Evolutionary conservation across 148 eudicot species (phyloP).

Genomic region (Cornus controversa): DNA sequence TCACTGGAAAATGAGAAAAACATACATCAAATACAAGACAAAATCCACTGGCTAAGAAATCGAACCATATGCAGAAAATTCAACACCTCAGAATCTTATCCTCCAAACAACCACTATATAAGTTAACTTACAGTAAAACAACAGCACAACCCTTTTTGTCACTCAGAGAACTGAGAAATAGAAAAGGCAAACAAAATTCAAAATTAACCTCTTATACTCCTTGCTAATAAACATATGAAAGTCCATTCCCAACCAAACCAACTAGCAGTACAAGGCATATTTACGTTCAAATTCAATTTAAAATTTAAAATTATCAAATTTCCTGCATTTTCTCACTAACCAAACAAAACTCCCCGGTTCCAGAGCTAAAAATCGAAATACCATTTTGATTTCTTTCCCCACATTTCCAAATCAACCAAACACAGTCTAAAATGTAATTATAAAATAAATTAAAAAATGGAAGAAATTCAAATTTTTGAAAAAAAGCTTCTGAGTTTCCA

Average conservation of each 20-base stretch:
- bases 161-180: neutral
- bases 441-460: neutral
- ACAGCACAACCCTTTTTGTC: neutral
- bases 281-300: neutral
- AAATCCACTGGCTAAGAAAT: neutral
- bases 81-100: neutral
- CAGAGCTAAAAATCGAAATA: neutral
- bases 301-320: neutral
- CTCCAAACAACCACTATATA: neutral
- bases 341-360: neutral
- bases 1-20: neutral
- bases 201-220: neutral
- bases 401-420: slow-evolving; percentile 6
- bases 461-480: too few species aligned
- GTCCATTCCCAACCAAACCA: neutral
- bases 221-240: neutral
- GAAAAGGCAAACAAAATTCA: neutral
- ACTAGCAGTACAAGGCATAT: neutral
- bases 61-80: neutral
- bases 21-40: slow-evolving; percentile 4
- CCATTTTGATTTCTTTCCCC: neutral
- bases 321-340: neutral
- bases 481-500: too few species aligned
- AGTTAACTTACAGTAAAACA: neutral
- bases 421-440: too few species aligned